Base-by-base conservation (phyloP, 106 monocot genomes). In the Dendrobium huoshanense region DNA sequence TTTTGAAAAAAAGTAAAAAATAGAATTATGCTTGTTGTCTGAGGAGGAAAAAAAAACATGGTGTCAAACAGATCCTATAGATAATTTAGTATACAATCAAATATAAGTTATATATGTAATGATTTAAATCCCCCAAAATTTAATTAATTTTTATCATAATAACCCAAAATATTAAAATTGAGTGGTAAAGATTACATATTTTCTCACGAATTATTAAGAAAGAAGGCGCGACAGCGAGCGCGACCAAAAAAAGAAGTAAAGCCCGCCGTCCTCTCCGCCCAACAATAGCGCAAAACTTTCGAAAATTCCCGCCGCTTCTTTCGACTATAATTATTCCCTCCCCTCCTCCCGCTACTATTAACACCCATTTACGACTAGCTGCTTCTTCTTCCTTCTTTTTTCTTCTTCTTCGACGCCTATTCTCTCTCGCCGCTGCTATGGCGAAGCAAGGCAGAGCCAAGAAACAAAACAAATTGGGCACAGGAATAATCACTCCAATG, bases 401-500 rank as follows among this genome's bases (percentile, higher is more conserved):
- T 25, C 24, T 22, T 67, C 67, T 22, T 11, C 7, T 11, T 67
- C 67, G 25, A 24, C 25, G 37, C 67, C 11, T 2, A 27, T 11
- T 17, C 72, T 73, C 33, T 41, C 72, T 73, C 8, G 0, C 20
- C 17, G 0, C 1, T 16, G 78, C 56, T 58, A 83, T 79, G 83
- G 78, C 73, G 43, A 78, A 74, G 74, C 41, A 18, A 51, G 64
- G 72, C 51, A 78, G 58, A 83, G 49, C 48, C 51, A 83, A 83
- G 79, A 77, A 54, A 77, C n/a, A 59, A 49, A 45, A 51, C 54
- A 65, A 13, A 37, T 17, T 67, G 45, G 89, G 89, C 17, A 93
- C 87, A 70, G 92, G 90, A n/a, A 94, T 86, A 92, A 86, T 94
- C 44, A 96, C 96, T 56, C 91, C 91, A 4, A 80, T 90, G 18